phyloP scores from a whole-genome alignment of 139 green algal species.

The Eudorina sp. region DNA sequence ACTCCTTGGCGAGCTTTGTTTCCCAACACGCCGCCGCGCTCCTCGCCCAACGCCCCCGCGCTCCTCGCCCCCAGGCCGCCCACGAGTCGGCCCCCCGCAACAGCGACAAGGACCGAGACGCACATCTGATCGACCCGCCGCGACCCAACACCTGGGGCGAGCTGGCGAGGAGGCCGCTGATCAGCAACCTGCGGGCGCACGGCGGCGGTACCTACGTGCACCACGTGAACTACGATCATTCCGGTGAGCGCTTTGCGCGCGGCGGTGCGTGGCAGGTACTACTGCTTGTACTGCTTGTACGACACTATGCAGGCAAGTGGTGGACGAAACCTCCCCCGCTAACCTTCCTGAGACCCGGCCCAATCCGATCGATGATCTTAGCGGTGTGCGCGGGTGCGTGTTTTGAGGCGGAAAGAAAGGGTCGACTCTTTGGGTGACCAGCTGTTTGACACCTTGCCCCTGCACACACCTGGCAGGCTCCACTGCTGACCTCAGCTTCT shows the following conservation, averaged over 20 bases:
- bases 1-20: too few species aligned
- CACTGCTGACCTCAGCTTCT: background rate
- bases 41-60: too few species aligned
- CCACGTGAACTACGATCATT: constrained; percentile 33
- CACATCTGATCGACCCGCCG: constrained; percentile 31
- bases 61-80: constrained; percentile 4
- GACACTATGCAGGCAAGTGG: background rate
- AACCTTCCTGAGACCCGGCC: background rate
- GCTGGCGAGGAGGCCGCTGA: constrained; percentile 31
- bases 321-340: background rate
- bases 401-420: too few species aligned
- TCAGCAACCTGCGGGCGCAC: background rate
- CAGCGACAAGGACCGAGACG: constrained; percentile 40
- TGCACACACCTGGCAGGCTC: background rate
- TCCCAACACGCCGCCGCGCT: too few species aligned
- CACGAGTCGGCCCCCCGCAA: constrained; percentile 38
- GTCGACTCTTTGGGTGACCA: too few species aligned
- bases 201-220: constrained; percentile 37
- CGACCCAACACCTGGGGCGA: constrained; percentile 33
- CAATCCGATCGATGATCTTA: too few species aligned
- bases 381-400: too few species aligned
- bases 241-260: background rate
- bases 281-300: background rate
- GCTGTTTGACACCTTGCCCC: too few species aligned
- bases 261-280: background rate